A percentile compares a stretch with the other conserved stretches of the same genome.
Evolutionary conservation across 306 rosid species (phyloP).

Genomic region (Phaseolus lunatus): DNA sequence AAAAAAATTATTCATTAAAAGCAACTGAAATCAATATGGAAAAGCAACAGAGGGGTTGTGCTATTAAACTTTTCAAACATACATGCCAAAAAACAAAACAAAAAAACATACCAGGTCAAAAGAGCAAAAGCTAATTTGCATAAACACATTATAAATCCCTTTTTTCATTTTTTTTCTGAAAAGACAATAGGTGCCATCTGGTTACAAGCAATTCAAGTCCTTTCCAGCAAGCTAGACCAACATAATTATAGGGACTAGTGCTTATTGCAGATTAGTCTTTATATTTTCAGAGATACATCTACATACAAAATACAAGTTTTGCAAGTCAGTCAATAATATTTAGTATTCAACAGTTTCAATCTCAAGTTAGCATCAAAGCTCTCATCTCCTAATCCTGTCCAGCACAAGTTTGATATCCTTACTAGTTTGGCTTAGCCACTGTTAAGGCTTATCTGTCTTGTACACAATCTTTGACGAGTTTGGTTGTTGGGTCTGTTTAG

Average conservation of each 20-base stretch:
- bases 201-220: slow-evolving; percentile 21
- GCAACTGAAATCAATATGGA: slow-evolving; percentile 16
- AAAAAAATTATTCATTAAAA: background rate
- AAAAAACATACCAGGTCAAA: background rate
- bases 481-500: background rate
- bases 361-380: background rate
- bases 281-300: background rate
- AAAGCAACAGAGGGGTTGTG: slow-evolving; percentile 13
- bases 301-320: background rate
- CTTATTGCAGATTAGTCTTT: background rate
- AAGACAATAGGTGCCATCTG: background rate
- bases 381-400: background rate
- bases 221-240: slow-evolving; percentile 24
- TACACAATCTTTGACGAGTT: background rate
- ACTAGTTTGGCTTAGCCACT: background rate
- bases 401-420: background rate
- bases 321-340: background rate
- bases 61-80: slow-evolving; percentile 13
- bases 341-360: background rate
- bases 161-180: background rate
- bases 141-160: background rate
- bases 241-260: background rate
- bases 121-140: slow-evolving; percentile 1
- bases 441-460: background rate
- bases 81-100: background rate